Evolutionary conservation across 2,329 filamentous ascomycete genomes (phyloP), one percentile per base, ranked within the genome.

Genomic region (Calonectria henricotiae): DNA sequence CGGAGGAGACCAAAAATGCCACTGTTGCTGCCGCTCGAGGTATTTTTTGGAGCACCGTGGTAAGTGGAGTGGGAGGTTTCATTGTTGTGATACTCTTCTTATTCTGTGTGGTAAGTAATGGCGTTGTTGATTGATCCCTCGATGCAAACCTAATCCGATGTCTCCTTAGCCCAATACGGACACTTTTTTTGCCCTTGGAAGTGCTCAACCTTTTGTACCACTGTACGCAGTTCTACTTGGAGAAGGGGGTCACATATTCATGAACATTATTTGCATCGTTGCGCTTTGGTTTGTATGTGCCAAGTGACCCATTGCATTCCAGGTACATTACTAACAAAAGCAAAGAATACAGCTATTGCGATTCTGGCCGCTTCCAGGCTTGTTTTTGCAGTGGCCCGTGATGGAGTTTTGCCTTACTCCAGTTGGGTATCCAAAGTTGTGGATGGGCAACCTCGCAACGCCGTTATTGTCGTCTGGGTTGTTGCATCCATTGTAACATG

Each of bases 301-400:
- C 7, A 4, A 7, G 27, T 30, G 4, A 4, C 7, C 7, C 27
- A 30, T 30, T 30, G 4, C 4, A 30, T 5, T 30, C 4, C 4
- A 30, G 7, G 7, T 7, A 30, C 27, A 4, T 20, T 35, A 11
- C 17, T 54, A 43, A 54, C 2, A 32, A 9, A 2, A 25, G 15
- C 39, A 4, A 23, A 84, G 86, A 90, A 90, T 77, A 90, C 88
- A 1, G 88, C 88, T 0, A 88, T 90, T 67, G 87, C 88, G 23
- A 86, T 90, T 51, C 84, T 89, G 13, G 89, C 89, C 8, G 87
- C 87, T 15, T 90, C 89, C 4, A 86, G 89, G n/a, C 83, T 90
- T 2, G 88, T 91, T 73, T 91, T 90, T 77, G 89, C 89, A 47
- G 89, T 91, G 4, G 89, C 89, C 32, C 85, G 89, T 54, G 89